phyloP scores from a whole-genome alignment of 371 early-diverging fungal genomes.

The Mucor lusitanicus region DNA sequence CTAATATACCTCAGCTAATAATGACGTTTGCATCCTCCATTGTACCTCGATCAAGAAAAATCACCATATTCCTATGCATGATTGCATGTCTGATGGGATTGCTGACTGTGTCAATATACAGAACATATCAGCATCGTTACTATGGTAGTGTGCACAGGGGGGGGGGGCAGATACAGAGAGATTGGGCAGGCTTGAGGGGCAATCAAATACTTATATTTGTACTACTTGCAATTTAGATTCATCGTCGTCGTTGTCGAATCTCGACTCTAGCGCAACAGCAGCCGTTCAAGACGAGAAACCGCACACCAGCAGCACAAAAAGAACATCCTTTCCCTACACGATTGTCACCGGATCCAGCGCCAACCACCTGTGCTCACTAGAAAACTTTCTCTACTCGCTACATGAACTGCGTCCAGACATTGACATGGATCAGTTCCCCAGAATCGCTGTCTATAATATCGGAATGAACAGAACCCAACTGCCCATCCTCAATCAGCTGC shows the following conservation, averaged over 20 bases:
- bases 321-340: conserved; percentile 41
- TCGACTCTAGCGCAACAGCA: background rate
- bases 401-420: conserved; percentile 40
- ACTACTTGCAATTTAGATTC: conserved; percentile 1
- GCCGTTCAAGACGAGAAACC: background rate
- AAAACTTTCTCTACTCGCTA: conserved; percentile 58
- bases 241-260: background rate
- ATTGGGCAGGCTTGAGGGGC: background rate
- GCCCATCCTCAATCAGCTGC: conserved; percentile 48
- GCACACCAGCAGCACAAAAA: background rate
- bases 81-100: conserved; percentile 1
- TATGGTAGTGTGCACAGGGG: background rate
- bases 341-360: conserved; percentile 65
- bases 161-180: background rate
- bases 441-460: conserved; percentile 53
- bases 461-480: conserved; percentile 54
- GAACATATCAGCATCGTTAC: background rate
- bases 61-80: background rate
- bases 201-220: background rate
- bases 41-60: conserved; percentile 8
- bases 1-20: background rate
- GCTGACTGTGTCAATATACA: background rate
- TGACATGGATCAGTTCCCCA: conserved; percentile 35
- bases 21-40: conserved; percentile 3
- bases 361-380: conserved; percentile 66